Base-by-base conservation (phyloP, 163 green algal genomes). In the Volvox carteri region DNA sequence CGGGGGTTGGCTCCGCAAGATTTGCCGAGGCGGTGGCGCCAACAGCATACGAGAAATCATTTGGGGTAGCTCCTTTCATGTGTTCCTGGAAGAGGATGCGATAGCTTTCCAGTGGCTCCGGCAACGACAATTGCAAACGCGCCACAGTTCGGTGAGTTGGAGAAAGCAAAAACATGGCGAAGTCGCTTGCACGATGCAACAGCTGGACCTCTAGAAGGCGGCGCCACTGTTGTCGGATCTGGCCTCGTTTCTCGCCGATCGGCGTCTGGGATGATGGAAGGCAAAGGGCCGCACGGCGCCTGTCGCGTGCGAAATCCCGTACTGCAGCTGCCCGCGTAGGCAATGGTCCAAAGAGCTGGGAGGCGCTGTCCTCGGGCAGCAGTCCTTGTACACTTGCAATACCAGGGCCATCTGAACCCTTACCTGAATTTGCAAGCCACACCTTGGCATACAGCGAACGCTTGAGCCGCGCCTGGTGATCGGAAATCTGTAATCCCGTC, bases 91-190 rank as follows among this genome's bases (percentile, higher is more conserved):
- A 58, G 14, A 85, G 25, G 4, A n/a, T 37, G 9, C 37, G 54
- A 56, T 85, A 85, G 54, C 39, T 78, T 4, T 39, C 44, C 48
- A 50, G 16, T 12, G n/a, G 75, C 75, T 70, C 48, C 39, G 44
- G 70, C 23, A 52, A 23, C 39, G 41, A 21, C 37, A 19, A 11
- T 33, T 35, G 18, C 4, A 44, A 21, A n/a, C 62, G 79, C 21
- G 18, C n/a, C 30, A 33, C 81, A 11, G 81, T 30, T 7, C 70
- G 35, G 50, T 88, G 67, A 9, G 50, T 74, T 62, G n/a, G 44
- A 16, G 78, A 88, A 9, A 91, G 68, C 56, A 91, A 56, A 58
- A 91, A 91, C 70, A 88, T 84, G 35, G 87, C 87, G 41, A 67
- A 91, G 44, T 91, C 87, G 28, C 65, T 76, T 33, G 67, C 72